phyloP scores from a whole-genome alignment of 345 rosid species.

The Citrus australasica region DNA sequence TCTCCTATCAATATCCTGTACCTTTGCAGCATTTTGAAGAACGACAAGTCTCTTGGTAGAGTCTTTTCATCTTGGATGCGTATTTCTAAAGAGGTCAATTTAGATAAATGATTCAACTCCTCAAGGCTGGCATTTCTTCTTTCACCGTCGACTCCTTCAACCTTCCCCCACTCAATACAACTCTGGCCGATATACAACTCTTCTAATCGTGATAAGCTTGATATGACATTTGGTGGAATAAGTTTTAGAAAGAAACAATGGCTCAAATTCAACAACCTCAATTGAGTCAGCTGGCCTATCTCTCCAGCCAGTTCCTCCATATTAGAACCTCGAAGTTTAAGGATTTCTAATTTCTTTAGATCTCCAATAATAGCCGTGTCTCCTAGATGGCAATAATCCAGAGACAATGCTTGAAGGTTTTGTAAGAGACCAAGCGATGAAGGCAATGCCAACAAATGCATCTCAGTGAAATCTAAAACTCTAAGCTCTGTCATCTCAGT shows the following conservation, averaged over 20 bases:
- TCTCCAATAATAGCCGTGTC: neutral
- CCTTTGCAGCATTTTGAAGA: too few relatives aligned
- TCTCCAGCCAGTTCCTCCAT: conserved; percentile 8
- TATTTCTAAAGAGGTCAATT: conserved; percentile 2
- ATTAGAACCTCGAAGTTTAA: neutral
- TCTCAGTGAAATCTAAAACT: neutral
- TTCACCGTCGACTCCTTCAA: neutral
- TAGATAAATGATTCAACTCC: conserved; percentile 20
- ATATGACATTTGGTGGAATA: conserved; percentile 8
- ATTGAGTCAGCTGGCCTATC: conserved; percentile 1
- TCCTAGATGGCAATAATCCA: rapidly evolving
- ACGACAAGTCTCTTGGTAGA: neutral
- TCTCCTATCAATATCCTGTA: too few relatives aligned
- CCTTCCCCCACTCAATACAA: conserved; percentile 13
- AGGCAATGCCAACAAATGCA: neutral
- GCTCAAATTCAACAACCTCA: conserved; percentile 2
- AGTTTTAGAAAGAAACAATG: rapidly evolving
- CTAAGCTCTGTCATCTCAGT: neutral
- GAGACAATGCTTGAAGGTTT: conserved; percentile 4
- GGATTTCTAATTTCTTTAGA: neutral
- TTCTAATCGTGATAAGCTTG: conserved; percentile 17
- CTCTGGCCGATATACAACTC: conserved; percentile 13
- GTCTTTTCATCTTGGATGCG: neutral
- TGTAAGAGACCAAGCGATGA: neutral
- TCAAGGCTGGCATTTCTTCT: neutral